A percentile compares a stretch with the other conserved stretches of the same genome.
These are phyloP conservation scores for Dictyostelium brefeldianum DNA, from an alignment of 78 protist genomes.

Conservation along the genomic window DNA sequence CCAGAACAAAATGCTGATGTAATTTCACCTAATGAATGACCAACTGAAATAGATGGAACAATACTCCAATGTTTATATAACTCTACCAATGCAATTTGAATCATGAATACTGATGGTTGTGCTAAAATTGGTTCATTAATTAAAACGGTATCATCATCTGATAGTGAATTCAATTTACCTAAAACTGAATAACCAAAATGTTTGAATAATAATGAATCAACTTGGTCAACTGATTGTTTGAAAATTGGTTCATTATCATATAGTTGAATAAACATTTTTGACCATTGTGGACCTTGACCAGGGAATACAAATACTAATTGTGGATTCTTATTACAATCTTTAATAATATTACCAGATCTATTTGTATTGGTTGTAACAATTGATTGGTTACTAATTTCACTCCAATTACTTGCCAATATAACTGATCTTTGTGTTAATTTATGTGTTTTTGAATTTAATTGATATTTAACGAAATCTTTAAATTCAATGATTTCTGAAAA, in stretches of 20 bases:
- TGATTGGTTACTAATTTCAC: neutral
- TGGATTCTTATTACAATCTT: neutral
- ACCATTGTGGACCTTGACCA: conserved; percentile 80
- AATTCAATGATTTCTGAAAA: neutral
- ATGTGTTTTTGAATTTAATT: neutral
- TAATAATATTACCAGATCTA: conserved; percentile 6
- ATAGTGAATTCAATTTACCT: neutral
- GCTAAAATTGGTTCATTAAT: conserved; percentile 29
- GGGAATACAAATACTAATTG: conserved; percentile 59
- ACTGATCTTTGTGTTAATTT: conserved; percentile 1
- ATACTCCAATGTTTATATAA: conserved; percentile 34
- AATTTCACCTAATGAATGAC: conserved; percentile 76
- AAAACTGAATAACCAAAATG: conserved; percentile 59
- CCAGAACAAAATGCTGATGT: conserved; percentile 51
- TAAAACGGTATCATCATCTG: neutral
- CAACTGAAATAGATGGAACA: conserved; percentile 59
- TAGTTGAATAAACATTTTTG: conserved; percentile 6
- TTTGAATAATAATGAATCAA: neutral
- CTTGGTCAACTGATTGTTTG: neutral
- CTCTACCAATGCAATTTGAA: conserved; percentile 49
- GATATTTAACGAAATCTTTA: conserved; percentile 25
- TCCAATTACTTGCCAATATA: conserved; percentile 2
- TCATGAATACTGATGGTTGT: conserved; percentile 62
- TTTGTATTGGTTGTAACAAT: neutral
- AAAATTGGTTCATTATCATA: conserved; percentile 35